Conservation (phyloP, 257 asterid genomes). For the Solanum arcanum region DNA sequence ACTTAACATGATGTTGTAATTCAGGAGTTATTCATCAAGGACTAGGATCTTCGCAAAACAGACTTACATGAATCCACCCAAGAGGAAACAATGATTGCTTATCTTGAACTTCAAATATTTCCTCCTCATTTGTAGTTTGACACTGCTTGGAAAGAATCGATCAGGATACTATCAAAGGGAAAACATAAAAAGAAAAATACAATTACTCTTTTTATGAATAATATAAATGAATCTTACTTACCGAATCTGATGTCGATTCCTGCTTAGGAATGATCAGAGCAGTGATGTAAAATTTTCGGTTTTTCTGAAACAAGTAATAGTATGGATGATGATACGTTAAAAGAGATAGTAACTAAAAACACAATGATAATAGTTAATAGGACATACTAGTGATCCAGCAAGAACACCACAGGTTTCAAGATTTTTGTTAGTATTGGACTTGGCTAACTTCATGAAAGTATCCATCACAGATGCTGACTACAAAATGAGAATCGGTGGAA, state of each 20-base stretch:
- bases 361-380: not conserved
- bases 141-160: conserved; percentile 42
- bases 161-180: conserved; percentile 1
- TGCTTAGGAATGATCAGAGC: conserved; percentile 96
- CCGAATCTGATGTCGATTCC: conserved; percentile 96
- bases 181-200: not conserved
- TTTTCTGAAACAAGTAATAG: conserved; percentile 44
- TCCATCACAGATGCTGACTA: conserved; percentile 87
- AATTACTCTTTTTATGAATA: not conserved
- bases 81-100: conserved; percentile 76
- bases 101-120: conserved; percentile 97
- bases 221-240: conserved; percentile 17
- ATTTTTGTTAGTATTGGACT: conserved; percentile 73
- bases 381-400: conserved; percentile 88
- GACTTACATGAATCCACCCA: conserved; percentile 96
- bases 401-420: conserved; percentile 96
- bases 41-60: not conserved
- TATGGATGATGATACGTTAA: not conserved
- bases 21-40: not conserved
- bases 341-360: conserved; percentile 3
- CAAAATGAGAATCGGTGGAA: conserved; percentile 6
- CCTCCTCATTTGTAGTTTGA: conserved; percentile 93
- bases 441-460: conserved; percentile 83
- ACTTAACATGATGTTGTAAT: not conserved
- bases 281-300: conserved; percentile 68